Evolutionary conservation across 495 filamentous ascomycete genomes (phyloP).

Genomic region (Halenospora varia): DNA sequence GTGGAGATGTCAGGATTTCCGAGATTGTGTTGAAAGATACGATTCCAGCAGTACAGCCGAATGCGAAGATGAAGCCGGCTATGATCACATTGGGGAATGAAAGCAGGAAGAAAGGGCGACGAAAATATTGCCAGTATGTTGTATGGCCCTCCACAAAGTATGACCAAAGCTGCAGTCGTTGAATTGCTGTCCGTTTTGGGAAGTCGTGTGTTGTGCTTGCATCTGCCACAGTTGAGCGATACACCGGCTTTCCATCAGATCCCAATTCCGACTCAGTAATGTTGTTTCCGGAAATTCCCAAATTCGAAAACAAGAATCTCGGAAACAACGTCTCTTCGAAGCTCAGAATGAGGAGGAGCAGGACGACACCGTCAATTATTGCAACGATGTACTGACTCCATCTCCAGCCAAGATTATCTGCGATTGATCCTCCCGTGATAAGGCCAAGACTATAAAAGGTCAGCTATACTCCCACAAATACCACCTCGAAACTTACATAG

Average conservation of each 20-base stretch:
- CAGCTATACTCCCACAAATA: no score
- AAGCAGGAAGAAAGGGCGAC: constrained; percentile 34
- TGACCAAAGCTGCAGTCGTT: neutral
- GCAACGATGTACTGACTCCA: constrained; percentile 45
- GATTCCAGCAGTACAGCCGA: constrained; percentile 32
- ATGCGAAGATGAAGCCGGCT: constrained; percentile 32
- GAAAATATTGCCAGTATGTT: constrained; percentile 25
- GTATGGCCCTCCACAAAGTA: neutral
- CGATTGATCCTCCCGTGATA: constrained; percentile 29
- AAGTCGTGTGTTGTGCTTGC: neutral
- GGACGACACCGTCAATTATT: constrained; percentile 31
- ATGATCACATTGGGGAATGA: constrained; percentile 33
- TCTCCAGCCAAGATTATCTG: constrained; percentile 40
- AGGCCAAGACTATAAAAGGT: constrained; percentile 27
- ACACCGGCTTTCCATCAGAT: neutral
- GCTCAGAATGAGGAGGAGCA: constrained; percentile 31
- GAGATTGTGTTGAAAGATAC: constrained; percentile 36
- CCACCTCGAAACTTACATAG: no score
- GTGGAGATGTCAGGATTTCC: constrained; percentile 29
- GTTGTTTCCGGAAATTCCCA: neutral
- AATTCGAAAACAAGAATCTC: constrained; percentile 25
- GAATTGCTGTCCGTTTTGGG: neutral
- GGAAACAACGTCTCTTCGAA: constrained; percentile 37
- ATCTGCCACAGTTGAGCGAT: neutral
- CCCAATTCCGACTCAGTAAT: neutral